phyloP scores from a whole-genome alignment of 202 grass and related monocot genomes.

The Hordeum pubiflorum region DNA sequence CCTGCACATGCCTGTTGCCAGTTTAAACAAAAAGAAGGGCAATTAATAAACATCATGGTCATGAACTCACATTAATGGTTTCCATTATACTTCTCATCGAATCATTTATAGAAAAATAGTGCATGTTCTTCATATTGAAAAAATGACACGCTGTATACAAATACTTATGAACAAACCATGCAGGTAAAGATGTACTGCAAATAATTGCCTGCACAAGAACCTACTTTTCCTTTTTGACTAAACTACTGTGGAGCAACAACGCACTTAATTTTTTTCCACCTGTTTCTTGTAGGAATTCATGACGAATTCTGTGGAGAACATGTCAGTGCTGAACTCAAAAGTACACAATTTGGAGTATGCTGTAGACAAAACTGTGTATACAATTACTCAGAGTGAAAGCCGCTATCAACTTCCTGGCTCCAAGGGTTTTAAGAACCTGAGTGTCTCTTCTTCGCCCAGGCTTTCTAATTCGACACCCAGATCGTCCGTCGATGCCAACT shows the following conservation, averaged over 20 bases:
- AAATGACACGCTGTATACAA: neutral
- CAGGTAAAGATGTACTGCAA: constrained; percentile 9
- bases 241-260: neutral
- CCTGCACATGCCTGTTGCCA: neutral
- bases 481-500: constrained; percentile 53
- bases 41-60: neutral
- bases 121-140: neutral
- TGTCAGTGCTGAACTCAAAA: constrained; percentile 69
- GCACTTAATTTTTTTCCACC: neutral
- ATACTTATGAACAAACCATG: neutral
- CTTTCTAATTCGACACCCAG: constrained; percentile 63
- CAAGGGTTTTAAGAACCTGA: constrained; percentile 63
- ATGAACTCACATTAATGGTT: neutral
- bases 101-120: constrained; percentile 1
- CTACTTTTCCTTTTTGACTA: neutral
- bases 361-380: constrained; percentile 54
- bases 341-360: constrained; percentile 79
- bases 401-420: constrained; percentile 46
- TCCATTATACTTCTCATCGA: neutral
- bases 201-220: constrained; percentile 8
- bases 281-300: constrained; percentile 63
- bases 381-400: constrained; percentile 64
- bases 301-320: constrained; percentile 60
- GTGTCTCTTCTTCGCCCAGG: constrained; percentile 59
- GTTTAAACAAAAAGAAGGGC: neutral